A percentile compares a stretch with the other conserved stretches of the same genome.
These are phyloP conservation scores for Euclidium syriacum DNA, from an alignment of 345 rosid genomes.

Conservation along the genomic window DNA sequence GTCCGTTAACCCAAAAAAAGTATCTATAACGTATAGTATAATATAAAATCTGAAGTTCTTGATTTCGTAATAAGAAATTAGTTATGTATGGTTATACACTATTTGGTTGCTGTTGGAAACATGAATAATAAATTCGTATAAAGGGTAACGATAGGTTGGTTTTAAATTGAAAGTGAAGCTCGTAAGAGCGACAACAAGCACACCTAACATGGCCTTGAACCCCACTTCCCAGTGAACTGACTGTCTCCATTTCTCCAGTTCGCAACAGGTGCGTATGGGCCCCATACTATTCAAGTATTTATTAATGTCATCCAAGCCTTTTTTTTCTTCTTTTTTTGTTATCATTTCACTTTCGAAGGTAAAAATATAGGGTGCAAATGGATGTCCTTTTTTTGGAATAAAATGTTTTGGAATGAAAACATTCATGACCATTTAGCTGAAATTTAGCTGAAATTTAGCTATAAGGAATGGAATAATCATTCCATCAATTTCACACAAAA, in stretches of 20 bases:
- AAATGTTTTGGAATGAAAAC: too few relatives aligned
- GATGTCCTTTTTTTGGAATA: too few relatives aligned
- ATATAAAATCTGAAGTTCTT: not conserved
- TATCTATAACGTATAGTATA: too few relatives aligned
- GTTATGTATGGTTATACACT: not conserved
- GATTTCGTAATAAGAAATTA: not conserved
- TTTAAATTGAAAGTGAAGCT: constrained; percentile 17
- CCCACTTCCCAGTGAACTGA: constrained; percentile 19
- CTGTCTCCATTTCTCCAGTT: constrained; percentile 20
- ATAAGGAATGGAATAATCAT: too few relatives aligned
- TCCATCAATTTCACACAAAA: too few relatives aligned
- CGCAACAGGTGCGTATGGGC: constrained; percentile 4
- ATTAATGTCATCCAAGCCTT: not conserved
- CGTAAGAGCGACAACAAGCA: constrained; percentile 29
- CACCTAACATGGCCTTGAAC: constrained; percentile 25
- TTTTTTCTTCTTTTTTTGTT: not conserved
- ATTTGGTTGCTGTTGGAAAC: not conserved
- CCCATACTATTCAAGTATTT: not conserved
- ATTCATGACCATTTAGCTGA: too few relatives aligned
- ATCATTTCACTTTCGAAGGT: not conserved
- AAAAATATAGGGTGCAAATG: too few relatives aligned
- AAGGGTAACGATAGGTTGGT: constrained; percentile 5
- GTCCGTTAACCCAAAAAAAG: too few relatives aligned
- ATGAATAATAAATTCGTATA: constrained; percentile 3
- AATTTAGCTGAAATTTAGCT: too few relatives aligned